Base-by-base conservation (phyloP, 2,329 filamentous ascomycete genomes). In the Chaetomium sp. region DNA sequence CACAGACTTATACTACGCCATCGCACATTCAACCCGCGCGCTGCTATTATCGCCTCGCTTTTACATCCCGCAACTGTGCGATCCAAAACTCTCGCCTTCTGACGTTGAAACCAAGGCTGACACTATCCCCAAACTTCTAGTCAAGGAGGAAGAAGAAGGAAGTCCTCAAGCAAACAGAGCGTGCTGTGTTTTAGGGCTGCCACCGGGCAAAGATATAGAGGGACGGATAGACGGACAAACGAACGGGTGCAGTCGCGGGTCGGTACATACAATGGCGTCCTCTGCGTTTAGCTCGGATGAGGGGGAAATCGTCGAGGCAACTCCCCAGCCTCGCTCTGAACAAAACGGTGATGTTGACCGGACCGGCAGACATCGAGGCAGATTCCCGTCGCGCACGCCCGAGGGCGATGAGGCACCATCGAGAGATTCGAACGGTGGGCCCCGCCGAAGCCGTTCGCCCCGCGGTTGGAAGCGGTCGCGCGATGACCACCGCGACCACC, bases 271-370 rank as follows among this genome's bases (percentile, higher is more conserved):
- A 63, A 71, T 71, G 69, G 62, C 66, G 49, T 67, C 67, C 55
- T 58, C 63, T 40, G 55, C 70, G 64, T 75, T 75, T 65, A 89
- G 86, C 75, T 89, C 88, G 68, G 89, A 89, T 73, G 89, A 95
- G 75, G 89, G 90, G 75, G 90, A 95, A 78, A 90, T 92, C 73
- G 75, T 87, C 71, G 88, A 91, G 89, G 89, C 89, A 94, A 88
- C 87, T 89, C 86, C 87, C 85, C 83, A 85, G 80, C 78, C 80
- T 79, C 80, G 80, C 73, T 75, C 81, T 80, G 83, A 85, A 81
- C 81, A 84, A 86, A 85, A 77, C 82, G 85, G 81, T 82, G 62
- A 63, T 64, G 86, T 95, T 95, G 88, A 95, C 89, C 88, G 87
- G 83, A 84, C 79, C 80, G 82, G 87, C 88, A 95, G 90, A 91